These are phyloP conservation scores for Neurospora pannonica DNA, from an alignment of 495 filamentous ascomycete genomes.

Conservation along the genomic window DNA sequence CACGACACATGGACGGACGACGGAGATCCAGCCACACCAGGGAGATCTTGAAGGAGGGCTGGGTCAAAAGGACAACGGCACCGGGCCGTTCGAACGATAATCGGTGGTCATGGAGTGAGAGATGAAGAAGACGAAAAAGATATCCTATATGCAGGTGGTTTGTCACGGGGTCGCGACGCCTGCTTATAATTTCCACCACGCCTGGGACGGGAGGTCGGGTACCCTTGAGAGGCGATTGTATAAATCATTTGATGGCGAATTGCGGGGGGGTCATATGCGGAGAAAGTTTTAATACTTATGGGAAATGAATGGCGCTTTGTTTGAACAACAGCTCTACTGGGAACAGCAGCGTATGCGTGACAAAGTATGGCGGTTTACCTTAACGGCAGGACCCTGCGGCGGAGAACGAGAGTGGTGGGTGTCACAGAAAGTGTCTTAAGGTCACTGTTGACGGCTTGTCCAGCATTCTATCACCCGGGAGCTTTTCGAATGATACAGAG, in stretches of 20 bases:
- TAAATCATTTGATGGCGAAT: background rate
- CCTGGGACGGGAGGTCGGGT: background rate
- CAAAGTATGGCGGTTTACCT: background rate
- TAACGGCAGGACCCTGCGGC: background rate
- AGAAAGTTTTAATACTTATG: background rate
- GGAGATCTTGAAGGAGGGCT: background rate
- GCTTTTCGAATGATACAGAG: background rate
- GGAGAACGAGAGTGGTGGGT: background rate
- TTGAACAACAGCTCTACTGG: background rate
- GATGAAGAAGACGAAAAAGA: background rate
- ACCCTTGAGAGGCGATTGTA: background rate
- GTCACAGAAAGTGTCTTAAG: background rate
- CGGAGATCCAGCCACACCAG: background rate
- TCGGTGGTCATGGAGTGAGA: background rate
- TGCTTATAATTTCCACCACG: background rate
- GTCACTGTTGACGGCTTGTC: background rate
- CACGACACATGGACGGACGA: background rate
- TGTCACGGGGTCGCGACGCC: background rate
- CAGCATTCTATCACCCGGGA: background rate
- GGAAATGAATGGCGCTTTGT: background rate
- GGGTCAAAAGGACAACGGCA: background rate
- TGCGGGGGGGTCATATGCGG: background rate
- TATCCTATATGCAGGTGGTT: background rate
- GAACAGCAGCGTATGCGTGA: background rate
- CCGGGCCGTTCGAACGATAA: background rate